Percentiles rank a stretch among this genome's conserved stretches.
Conservation (phyloP, 2,329 filamentous ascomycete genomes). For the Davidsoniella virescens region DNA sequence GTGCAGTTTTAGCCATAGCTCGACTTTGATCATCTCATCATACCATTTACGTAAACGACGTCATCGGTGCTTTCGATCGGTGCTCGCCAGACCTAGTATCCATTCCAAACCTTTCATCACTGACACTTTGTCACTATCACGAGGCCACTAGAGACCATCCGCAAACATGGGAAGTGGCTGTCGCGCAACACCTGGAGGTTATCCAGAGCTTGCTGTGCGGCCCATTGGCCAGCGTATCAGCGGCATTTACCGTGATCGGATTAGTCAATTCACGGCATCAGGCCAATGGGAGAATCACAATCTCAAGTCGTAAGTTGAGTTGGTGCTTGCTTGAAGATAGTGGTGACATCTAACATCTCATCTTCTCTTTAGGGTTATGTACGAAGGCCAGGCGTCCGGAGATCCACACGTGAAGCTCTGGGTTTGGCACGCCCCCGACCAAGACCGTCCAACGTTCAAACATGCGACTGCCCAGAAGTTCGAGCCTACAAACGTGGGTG, state of each 20-base stretch:
- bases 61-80: too few relatives aligned
- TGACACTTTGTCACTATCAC: background rate
- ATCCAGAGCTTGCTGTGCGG: constrained; percentile 33
- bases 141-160: background rate
- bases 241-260: constrained; percentile 69
- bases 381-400: constrained; percentile 50
- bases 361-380: constrained; percentile 46
- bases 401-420: constrained; percentile 66
- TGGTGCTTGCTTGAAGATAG: background rate
- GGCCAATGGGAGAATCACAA: constrained; percentile 69
- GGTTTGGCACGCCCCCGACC: constrained; percentile 69
- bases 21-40: too few relatives aligned
- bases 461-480: constrained; percentile 41
- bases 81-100: too few relatives aligned
- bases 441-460: constrained; percentile 64
- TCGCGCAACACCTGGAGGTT: constrained; percentile 17
- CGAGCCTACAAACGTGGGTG: constrained; percentile 55
- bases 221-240: constrained; percentile 66
- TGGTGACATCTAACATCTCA: background rate
- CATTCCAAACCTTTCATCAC: too few relatives aligned
- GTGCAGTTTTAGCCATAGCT: too few relatives aligned
- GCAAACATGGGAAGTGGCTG: background rate
- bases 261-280: constrained; percentile 60
- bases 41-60: too few relatives aligned
- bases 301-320: constrained; percentile 44